These are phyloP conservation scores for Lotmaria passim DNA, from an alignment of 208 protist species.

Conservation along the genomic window DNA sequence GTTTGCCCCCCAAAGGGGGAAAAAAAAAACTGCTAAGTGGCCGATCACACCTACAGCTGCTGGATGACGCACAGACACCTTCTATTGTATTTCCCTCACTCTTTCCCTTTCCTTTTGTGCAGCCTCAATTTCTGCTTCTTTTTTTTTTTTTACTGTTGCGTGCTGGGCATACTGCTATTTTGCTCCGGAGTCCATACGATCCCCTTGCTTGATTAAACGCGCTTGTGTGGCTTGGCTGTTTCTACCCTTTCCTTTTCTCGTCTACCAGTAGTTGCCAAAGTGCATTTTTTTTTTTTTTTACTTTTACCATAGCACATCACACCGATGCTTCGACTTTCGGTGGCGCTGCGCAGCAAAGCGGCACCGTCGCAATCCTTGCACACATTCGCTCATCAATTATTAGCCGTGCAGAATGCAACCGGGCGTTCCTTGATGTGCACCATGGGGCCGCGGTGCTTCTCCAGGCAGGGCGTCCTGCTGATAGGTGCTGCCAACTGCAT, in stretches of 20 bases:
- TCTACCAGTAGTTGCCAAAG: no score
- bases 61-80: no score
- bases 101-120: background rate
- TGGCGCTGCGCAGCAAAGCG: background rate
- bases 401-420: conserved; percentile 23
- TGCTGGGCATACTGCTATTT: no score
- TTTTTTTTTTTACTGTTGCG: no score
- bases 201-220: no score
- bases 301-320: background rate
- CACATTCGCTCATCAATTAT: conserved; percentile 17
- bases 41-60: no score
- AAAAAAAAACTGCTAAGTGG: no score
- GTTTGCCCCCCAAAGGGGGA: no score
- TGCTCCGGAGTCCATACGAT: no score
- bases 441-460: conserved; percentile 31
- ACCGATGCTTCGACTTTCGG: conserved; percentile 24
- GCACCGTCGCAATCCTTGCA: conserved; percentile 7
- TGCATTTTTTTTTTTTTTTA: conserved; percentile 1
- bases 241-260: conserved; percentile 9
- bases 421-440: conserved; percentile 27
- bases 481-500: conserved; percentile 43
- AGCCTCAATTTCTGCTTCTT: no score
- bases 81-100: background rate
- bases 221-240: no score
- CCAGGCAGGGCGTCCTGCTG: conserved; percentile 23